Evolutionary conservation across 306 rosid genomes (phyloP).

Genomic region (Pterocarpus macrocarpus): DNA sequence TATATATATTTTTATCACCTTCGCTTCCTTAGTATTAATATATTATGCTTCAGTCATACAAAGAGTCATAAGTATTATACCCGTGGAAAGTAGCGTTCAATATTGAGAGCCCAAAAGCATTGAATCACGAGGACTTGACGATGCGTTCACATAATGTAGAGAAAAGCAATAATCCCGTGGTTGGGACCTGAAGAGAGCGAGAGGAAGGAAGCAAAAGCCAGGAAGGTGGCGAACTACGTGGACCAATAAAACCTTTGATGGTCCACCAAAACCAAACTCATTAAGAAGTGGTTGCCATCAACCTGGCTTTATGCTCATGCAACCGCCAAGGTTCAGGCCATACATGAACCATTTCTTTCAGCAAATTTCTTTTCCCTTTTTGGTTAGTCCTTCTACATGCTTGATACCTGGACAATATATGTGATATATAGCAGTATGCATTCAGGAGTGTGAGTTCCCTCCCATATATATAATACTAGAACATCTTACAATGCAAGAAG

Average conservation of each 20-base stretch:
- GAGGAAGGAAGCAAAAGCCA: background rate
- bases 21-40: no score
- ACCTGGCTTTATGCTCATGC: background rate
- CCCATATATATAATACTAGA: no score
- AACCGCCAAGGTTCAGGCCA: no score
- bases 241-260: background rate
- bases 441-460: no score
- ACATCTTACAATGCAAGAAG: no score
- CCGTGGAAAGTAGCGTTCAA: background rate
- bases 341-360: no score
- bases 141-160: background rate
- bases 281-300: background rate
- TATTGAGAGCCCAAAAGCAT: background rate
- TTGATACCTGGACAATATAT: no score
- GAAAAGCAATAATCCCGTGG: background rate
- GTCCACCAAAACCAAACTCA: background rate
- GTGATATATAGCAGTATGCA: no score
- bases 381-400: no score
- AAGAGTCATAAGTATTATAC: background rate
- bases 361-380: no score
- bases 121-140: constrained; percentile 17
- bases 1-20: no score
- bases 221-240: background rate
- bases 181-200: background rate
- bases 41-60: no score